These are phyloP conservation scores for Dalbergia cochinchinensis DNA, from an alignment of 306 rosid species.

Conservation along the genomic window DNA sequence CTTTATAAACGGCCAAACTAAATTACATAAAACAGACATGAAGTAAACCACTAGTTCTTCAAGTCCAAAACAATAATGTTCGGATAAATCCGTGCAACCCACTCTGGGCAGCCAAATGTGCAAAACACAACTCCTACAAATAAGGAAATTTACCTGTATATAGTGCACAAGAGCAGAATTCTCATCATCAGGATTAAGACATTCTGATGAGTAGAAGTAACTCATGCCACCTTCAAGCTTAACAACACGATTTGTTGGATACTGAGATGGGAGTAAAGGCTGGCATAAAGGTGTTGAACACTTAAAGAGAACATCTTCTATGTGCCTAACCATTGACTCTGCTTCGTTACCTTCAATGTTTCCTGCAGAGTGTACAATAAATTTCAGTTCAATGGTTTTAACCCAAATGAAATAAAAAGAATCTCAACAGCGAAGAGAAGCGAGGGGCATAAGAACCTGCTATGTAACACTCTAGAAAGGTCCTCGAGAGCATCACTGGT, in stretches of 20 bases:
- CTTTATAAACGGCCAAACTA: conserved; percentile 22
- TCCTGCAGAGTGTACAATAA: conserved; percentile 54
- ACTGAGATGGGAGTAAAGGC: conserved; percentile 84
- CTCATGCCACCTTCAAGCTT: conserved; percentile 77
- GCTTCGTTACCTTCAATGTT: conserved; percentile 83
- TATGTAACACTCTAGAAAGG: conserved; percentile 77
- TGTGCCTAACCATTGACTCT: conserved; percentile 66
- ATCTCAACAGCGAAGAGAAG: conserved; percentile 27
- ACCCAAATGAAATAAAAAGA: conserved; percentile 37
- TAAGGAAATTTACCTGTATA: conserved; percentile 69
- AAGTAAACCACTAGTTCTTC: conserved; percentile 1
- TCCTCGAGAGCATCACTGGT: conserved; percentile 85
- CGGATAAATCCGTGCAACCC: conserved; percentile 8
- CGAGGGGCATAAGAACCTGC: conserved; percentile 63
- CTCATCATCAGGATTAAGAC: conserved; percentile 86
- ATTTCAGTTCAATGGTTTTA: not conserved
- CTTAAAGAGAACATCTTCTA: conserved; percentile 75
- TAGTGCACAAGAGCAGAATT: conserved; percentile 92
- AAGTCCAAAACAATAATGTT: conserved; percentile 20
- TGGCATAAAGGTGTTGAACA: conserved; percentile 67
- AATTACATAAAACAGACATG: not conserved
- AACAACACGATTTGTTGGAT: conserved; percentile 76
- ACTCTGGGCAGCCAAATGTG: conserved; percentile 5
- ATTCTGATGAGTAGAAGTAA: conserved; percentile 78
- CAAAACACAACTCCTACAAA: conserved; percentile 6